Evolutionary conservation across 139 green algal genomes (phyloP), one percentile per base, ranked within the genome.

Genomic region (Pseudopediastrum boryanum): DNA sequence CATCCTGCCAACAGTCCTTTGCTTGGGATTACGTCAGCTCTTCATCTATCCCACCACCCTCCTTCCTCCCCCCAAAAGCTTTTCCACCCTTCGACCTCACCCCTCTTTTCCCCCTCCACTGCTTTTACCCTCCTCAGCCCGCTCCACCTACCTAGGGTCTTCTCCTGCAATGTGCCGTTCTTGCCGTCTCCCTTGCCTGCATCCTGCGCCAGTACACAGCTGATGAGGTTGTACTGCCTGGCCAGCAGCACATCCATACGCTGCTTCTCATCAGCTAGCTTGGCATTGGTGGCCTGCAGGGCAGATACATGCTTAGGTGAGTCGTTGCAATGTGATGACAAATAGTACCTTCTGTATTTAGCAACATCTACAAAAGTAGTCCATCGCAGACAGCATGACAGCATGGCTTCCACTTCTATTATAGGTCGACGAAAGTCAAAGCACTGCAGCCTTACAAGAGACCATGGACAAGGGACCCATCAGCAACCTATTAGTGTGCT

Each of bases 181-280:
- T 79, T 52, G 33, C 35, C 16, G 2, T 27, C 41, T 19, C 12
- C 38, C 46, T 52, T 9, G 7, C 67, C 48, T 39, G 25, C 29
- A 8, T 69, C 58, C 10, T 58, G 41, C n/a, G 59, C 41, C 72
- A 31, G 25, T 56, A 78, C 31, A 4, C 12, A 42, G 56, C 71
- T 70, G 59, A 87, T 87, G 25, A 87, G 73, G 78, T 87, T 75
- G 73, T 87, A 85, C 68, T 87, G 83, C 38, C 83, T 36, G 31
- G 35, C 25, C 33, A 87, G 42, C 71, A 87, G 66, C 29, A 77
- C 78, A 56, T 84, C 73, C 67, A 78, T 81, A 35, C 78, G 83
- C 42, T 76, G 39, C 83, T 87, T 84, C 67, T 87, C 78, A 29
- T 69, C 43, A 4, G 67, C 44, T 2, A 79, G 78, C 3, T 54